Base-by-base conservation (phyloP, 176 grass and related monocot genomes). In the Oryza officinalis region DNA sequence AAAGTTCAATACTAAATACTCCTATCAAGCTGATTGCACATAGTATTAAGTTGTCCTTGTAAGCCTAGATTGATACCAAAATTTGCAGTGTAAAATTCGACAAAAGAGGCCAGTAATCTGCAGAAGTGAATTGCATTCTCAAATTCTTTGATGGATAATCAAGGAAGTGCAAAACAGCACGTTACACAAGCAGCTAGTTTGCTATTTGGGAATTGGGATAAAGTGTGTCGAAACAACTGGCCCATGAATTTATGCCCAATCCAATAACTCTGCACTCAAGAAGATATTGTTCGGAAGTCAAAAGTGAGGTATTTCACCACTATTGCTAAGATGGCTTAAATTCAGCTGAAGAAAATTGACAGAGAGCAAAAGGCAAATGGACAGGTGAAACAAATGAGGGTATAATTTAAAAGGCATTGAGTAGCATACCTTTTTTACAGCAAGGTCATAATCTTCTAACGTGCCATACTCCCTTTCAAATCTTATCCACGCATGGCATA, bases 401-500 rank as follows among this genome's bases (percentile, higher is more conserved):
- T 43, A 78, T 28, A 26, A 44, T 70, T 0, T 45, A 72, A 78
- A 75, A 82, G 80, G 43, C 52, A 61, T 74, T 38, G 10, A 46
- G 28, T 27, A 17, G 27, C 46, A 43, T 85, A 98, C 96, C 96
- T 98, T 98, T 87, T 90, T 98, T 13, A 95, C 33, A 80, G 96
- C 89, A 90, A 90, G 45, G 63, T 98, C 96, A 87, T 91, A 94
- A 85, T 98, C 96, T 70, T 94, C 96, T 78, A 98, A 78, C 50
- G 93, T 94, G 12, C 96, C 96, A 89, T 95, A 61, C 86, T 95
- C 89, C 82, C 93, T 84, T 92, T 98, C 96, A 76, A 98, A 98
- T 65, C 85, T 87, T 71, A 95, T 76, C 96, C 96, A 98, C 1
- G 86, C 54, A 74, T 92, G 69, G 65, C 96, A 98, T 83, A 98